Percentiles rank a stretch among this genome's conserved stretches.
phyloP scores from a whole-genome alignment of 2,329 filamentous ascomycete genomes.

The Ambrosiella xylebori region DNA sequence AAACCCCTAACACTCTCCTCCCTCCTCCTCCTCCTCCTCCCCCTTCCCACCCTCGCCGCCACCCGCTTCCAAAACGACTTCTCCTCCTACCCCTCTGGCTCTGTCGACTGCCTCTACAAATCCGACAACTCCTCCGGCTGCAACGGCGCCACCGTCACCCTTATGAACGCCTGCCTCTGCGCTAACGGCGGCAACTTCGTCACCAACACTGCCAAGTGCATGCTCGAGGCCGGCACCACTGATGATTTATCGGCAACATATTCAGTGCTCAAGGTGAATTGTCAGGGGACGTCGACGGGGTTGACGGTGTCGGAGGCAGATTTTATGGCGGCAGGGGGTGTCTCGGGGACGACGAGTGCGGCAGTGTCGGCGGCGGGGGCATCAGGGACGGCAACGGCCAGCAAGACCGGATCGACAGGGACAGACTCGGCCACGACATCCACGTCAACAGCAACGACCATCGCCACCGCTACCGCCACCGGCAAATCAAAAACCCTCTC shows the following conservation, averaged over 20 bases:
- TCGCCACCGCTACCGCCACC: constrained; percentile 17
- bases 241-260: constrained; percentile 27
- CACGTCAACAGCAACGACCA: constrained; percentile 4
- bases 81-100: constrained; percentile 19
- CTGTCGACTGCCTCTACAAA: constrained; percentile 26
- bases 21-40: constrained; percentile 16
- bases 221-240: constrained; percentile 20
- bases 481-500: constrained; percentile 12
- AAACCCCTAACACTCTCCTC: constrained; percentile 17
- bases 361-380: background rate
- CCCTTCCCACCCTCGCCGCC: constrained; percentile 14
- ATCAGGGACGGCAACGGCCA: constrained; percentile 10
- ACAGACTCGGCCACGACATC: background rate
- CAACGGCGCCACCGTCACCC: constrained; percentile 21
- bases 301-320: constrained; percentile 25
- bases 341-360: constrained; percentile 11
- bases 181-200: constrained; percentile 32
- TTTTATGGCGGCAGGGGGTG: constrained; percentile 21
- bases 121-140: constrained; percentile 26
- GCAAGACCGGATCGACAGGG: background rate
- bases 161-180: constrained; percentile 34
- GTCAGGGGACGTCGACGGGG: constrained; percentile 26
- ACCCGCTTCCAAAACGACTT: constrained; percentile 20
- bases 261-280: constrained; percentile 26
- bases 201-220: constrained; percentile 28